Evolutionary conservation across 768 basidiomycete species (phyloP).

Genomic region (Leccinellum albellum): DNA sequence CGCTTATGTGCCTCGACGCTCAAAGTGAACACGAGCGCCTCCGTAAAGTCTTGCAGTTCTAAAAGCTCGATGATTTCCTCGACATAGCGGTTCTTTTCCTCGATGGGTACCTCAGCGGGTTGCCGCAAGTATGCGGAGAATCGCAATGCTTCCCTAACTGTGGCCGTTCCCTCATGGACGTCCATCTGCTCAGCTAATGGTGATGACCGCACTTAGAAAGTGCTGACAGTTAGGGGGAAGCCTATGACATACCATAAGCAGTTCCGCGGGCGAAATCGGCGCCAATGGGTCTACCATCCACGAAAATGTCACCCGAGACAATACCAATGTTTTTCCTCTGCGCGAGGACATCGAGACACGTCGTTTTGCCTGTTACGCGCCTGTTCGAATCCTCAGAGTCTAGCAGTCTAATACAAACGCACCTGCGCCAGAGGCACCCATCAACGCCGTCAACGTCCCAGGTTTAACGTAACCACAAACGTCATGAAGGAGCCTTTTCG

Average conservation of each 20-base stretch:
- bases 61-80: constrained; percentile 82
- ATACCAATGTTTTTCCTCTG: constrained; percentile 72
- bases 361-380: constrained; percentile 58
- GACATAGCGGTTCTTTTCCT: constrained; percentile 76
- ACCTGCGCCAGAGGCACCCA: constrained; percentile 83
- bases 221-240: constrained; percentile 13
- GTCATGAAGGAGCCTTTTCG: constrained; percentile 63
- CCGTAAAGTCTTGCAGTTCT: constrained; percentile 79
- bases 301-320: constrained; percentile 57
- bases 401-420: constrained; percentile 23
- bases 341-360: constrained; percentile 69
- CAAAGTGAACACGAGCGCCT: constrained; percentile 73
- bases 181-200: constrained; percentile 77
- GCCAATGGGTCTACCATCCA: constrained; percentile 61
- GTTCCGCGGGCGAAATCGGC: constrained; percentile 63
- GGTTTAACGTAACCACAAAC: constrained; percentile 81
- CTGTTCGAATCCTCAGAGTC: not conserved
- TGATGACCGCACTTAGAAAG: constrained; percentile 21
- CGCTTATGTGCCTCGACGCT: constrained; percentile 75
- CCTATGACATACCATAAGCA: constrained; percentile 58
- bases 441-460: constrained; percentile 83
- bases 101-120: constrained; percentile 57
- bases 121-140: constrained; percentile 86
- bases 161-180: constrained; percentile 76
- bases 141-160: constrained; percentile 80